phyloP scores from a whole-genome alignment of 164 flowering plant species.

The Tinospora cordifolia region DNA sequence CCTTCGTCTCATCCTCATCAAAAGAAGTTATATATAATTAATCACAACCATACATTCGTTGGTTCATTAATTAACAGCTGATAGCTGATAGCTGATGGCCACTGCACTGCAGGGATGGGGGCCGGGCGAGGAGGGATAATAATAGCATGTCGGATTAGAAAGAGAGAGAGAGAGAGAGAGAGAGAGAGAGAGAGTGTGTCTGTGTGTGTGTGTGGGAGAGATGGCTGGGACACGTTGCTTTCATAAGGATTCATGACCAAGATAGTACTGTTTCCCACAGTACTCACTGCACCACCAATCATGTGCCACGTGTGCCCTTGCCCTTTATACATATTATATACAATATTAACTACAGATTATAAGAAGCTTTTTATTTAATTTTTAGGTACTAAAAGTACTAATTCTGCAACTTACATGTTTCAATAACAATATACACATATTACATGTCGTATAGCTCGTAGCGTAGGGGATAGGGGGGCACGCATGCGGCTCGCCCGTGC shows the following conservation, averaged over 20 bases:
- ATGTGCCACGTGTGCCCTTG: constrained; percentile 21
- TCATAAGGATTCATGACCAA: constrained; percentile 15
- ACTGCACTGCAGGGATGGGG: too few relatives aligned
- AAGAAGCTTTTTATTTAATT: too few relatives aligned
- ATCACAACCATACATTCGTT: too few relatives aligned
- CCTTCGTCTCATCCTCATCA: too few relatives aligned
- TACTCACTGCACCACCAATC: constrained; percentile 14
- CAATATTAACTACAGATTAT: too few relatives aligned
- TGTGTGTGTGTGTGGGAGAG: too few relatives aligned
- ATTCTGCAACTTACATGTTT: not conserved
- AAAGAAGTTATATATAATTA: too few relatives aligned
- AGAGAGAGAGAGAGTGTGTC: not conserved
- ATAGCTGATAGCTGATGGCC: too few relatives aligned
- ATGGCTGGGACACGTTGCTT: constrained; percentile 26
- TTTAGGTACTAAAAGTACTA: too few relatives aligned
- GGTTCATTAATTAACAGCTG: too few relatives aligned
- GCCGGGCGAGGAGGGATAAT: not conserved
- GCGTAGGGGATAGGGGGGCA: not conserved
- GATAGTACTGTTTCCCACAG: constrained; percentile 1
- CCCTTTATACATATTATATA: not conserved
- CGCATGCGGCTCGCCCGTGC: not conserved
- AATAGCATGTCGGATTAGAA: constrained; percentile 9
- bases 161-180: not conserved
- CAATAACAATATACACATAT: too few relatives aligned
- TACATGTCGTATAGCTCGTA: not conserved